Percentiles rank a stretch among this genome's conserved stretches.
Evolutionary conservation across 805 yeast species (phyloP).

Genomic region (Cyberlindnera bimundalis): DNA sequence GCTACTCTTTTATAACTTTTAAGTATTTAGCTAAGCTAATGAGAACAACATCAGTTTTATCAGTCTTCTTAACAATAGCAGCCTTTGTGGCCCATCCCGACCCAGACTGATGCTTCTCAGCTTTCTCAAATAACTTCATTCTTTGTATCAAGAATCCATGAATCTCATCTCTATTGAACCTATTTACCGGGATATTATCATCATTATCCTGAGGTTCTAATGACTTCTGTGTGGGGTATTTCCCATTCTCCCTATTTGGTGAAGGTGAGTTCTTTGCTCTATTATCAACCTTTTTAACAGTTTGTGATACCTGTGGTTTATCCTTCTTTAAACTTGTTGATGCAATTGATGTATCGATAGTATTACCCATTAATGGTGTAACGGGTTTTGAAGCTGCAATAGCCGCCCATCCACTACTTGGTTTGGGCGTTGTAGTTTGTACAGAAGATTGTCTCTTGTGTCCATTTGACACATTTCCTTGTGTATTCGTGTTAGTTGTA

Average conservation of each 20-base stretch:
- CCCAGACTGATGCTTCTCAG: slow-evolving; percentile 7
- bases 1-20: background rate
- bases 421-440: background rate
- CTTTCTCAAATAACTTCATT: slow-evolving; percentile 2
- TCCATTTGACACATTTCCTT: slow-evolving; percentile 1
- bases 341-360: background rate
- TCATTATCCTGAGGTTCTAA: no score
- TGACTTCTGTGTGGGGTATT: no score
- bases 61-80: slow-evolving; percentile 5
- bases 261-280: slow-evolving; percentile 13
- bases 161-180: slow-evolving; percentile 16
- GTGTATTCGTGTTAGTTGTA: no score
- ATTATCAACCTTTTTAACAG: background rate
- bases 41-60: slow-evolving; percentile 13
- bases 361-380: background rate
- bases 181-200: slow-evolving; percentile 5
- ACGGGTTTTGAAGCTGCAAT: slow-evolving; percentile 14
- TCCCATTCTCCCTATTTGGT: slow-evolving; percentile 1
- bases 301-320: background rate
- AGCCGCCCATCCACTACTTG: slow-evolving; percentile 24
- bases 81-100: slow-evolving; percentile 14
- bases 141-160: slow-evolving; percentile 6
- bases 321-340: no score
- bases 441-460: slow-evolving; percentile 1
- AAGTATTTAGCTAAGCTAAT: slow-evolving; percentile 11